Evolutionary conservation across 192 early-diverging fungal genomes (phyloP).

Genomic region (Mortierella alpina): DNA sequence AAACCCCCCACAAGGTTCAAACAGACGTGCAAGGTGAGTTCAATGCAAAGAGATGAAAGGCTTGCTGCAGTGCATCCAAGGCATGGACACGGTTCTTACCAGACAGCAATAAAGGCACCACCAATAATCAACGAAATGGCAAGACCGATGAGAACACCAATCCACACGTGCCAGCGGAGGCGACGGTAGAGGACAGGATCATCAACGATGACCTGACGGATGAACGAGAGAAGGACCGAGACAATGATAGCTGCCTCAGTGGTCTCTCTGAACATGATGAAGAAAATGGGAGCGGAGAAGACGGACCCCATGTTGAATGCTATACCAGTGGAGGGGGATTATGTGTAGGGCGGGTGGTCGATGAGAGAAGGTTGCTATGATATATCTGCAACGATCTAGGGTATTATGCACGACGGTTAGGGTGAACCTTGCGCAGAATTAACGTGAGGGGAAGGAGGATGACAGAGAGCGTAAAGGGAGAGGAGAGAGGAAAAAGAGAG

Average conservation of each 20-base stretch:
- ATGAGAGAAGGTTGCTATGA: too few species aligned
- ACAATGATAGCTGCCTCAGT: constrained; percentile 90
- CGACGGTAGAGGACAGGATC: constrained; percentile 60
- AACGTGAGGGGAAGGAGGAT: not conserved
- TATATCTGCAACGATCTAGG: too few species aligned
- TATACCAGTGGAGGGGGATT: not conserved
- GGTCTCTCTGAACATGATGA: constrained; percentile 85
- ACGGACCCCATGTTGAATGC: constrained; percentile 61
- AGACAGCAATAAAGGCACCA: constrained; percentile 81
- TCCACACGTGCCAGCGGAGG: constrained; percentile 77
- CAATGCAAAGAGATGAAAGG: not conserved
- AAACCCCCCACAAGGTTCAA: not conserved
- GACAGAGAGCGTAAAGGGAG: constrained; percentile 1
- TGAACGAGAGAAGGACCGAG: constrained; percentile 85
- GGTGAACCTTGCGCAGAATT: not conserved
- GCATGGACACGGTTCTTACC: constrained; percentile 57
- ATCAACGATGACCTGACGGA: constrained; percentile 70
- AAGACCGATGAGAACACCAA: constrained; percentile 78
- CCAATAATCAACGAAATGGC: constrained; percentile 77
- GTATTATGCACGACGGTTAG: too few species aligned
- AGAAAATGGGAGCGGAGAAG: constrained; percentile 77
- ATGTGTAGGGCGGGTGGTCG: not conserved
- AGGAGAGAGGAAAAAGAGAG: constrained; percentile 1
- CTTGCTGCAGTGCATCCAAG: too few species aligned
- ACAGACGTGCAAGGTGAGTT: not conserved